Percentiles rank a stretch among this genome's conserved stretches.
These are phyloP conservation scores for Aspergillus olivimuriae DNA, from an alignment of 495 filamentous ascomycete species.

Conservation along the genomic window DNA sequence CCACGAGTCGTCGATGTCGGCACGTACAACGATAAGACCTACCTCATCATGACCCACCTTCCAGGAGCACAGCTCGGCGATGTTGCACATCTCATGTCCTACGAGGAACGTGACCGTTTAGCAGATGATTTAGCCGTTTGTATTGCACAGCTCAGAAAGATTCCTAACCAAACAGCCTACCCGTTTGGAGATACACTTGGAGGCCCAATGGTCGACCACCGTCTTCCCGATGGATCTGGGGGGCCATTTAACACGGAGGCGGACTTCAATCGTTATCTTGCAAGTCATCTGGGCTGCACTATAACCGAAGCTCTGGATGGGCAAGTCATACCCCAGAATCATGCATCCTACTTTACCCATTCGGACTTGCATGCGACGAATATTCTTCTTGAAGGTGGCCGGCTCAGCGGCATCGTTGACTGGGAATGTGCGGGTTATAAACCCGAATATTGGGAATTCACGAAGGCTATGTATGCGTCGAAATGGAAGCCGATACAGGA, in stretches of 20 bases:
- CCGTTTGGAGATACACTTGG: constrained; percentile 13
- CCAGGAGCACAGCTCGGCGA: constrained; percentile 6
- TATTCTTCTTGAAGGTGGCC: constrained; percentile 19
- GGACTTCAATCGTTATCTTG: constrained; percentile 19
- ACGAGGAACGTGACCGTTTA: constrained; percentile 14
- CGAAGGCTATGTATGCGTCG: constrained; percentile 17
- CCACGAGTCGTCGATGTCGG: constrained; percentile 10
- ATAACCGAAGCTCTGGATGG: background rate
- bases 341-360: constrained; percentile 21
- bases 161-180: constrained; percentile 16
- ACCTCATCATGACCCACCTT: constrained; percentile 14
- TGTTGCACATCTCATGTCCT: constrained; percentile 11
- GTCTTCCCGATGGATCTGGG: constrained; percentile 8
- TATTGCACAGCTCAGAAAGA: constrained; percentile 13
- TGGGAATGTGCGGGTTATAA: constrained; percentile 28
- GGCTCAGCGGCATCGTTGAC: constrained; percentile 22
- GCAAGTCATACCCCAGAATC: background rate
- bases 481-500: constrained; percentile 1
- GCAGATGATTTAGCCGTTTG: constrained; percentile 9
- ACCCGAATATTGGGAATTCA: constrained; percentile 32
- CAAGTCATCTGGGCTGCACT: constrained; percentile 1
- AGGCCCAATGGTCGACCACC: constrained; percentile 14
- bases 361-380: constrained; percentile 21
- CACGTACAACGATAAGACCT: constrained; percentile 1
- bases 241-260: constrained; percentile 15